Percentiles rank a stretch among this genome's conserved stretches.
phyloP scores from a whole-genome alignment of 306 rosid species.

The Rosa multiflora region DNA sequence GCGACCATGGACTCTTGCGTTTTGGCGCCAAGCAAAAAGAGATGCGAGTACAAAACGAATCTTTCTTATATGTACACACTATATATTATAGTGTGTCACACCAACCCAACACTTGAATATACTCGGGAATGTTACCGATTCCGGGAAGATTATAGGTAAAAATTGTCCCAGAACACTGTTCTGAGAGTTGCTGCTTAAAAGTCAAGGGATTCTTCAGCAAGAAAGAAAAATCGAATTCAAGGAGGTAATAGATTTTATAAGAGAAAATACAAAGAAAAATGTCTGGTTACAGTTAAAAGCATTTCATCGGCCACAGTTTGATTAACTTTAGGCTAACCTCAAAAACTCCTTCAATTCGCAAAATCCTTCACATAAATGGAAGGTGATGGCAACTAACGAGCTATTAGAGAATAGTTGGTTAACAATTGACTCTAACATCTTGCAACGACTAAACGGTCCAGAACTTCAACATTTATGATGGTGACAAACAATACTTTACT shows the following conservation, averaged over 20 bases:
- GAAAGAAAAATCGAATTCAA: not conserved
- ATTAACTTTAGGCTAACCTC: not conserved
- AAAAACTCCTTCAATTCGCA: not conserved
- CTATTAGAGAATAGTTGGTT: conserved; percentile 2
- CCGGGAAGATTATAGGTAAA: not conserved
- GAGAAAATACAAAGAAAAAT: not conserved
- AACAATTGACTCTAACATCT: not conserved
- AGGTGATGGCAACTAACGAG: conserved; percentile 14
- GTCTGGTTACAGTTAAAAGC: not conserved
- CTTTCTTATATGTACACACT: not conserved
- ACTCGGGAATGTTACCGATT: not conserved
- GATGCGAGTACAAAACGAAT: not conserved
- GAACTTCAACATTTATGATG: conserved; percentile 9
- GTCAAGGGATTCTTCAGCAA: not conserved
- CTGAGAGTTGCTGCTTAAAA: not conserved
- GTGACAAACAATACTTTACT: conserved; percentile 30
- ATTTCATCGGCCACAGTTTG: not conserved
- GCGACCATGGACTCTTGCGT: not conserved
- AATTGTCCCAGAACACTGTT: not conserved
- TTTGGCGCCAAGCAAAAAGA: not conserved
- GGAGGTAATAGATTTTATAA: not conserved
- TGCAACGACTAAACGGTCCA: not conserved
- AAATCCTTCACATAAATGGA: not conserved
- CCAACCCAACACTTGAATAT: conserved; percentile 2
- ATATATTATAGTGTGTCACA: too few relatives aligned